Evolutionary conservation across 1,139 yeast genomes (phyloP).

Genomic region (Candida pseudoviswanathii): DNA sequence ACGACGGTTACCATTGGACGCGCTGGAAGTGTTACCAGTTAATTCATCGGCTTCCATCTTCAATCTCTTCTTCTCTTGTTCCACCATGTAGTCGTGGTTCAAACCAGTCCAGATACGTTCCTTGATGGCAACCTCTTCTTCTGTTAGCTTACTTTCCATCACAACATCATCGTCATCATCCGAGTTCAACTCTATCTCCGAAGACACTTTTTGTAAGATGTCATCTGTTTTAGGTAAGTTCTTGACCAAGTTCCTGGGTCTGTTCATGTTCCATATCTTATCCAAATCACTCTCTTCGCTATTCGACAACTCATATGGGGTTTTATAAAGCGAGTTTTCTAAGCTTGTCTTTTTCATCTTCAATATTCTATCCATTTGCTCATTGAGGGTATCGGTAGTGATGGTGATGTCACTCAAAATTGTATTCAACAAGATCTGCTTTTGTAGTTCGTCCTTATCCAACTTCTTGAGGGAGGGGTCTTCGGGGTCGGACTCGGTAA

Average conservation of each 20-base stretch:
- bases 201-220: constrained; percentile 53
- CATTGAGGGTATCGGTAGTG: constrained; percentile 16
- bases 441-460: constrained; percentile 17
- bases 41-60: constrained; percentile 85
- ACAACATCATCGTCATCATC: constrained; percentile 85
- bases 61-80: constrained; percentile 81
- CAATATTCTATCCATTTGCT: constrained; percentile 18
- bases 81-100: constrained; percentile 81
- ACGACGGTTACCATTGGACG: constrained; percentile 27
- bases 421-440: constrained; percentile 21
- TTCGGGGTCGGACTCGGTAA: constrained; percentile 11
- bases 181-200: constrained; percentile 58
- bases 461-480: constrained; percentile 6
- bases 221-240: constrained; percentile 58
- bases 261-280: constrained; percentile 29
- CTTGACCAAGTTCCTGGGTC: constrained; percentile 56
- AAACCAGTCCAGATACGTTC: constrained; percentile 87
- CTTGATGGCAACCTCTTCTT: constrained; percentile 68
- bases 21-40: constrained; percentile 69
- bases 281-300: constrained; percentile 11
- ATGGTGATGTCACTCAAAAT: constrained; percentile 29
- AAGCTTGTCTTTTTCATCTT: constrained; percentile 18
- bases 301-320: constrained; percentile 16
- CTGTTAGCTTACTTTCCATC: constrained; percentile 57
- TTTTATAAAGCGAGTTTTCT: constrained; percentile 16